Evolutionary conservation across 2,329 filamentous ascomycete species (phyloP), one percentile per base, ranked within the genome.

Genomic region (Ophiocordyceps camponoti-rufipedis): DNA sequence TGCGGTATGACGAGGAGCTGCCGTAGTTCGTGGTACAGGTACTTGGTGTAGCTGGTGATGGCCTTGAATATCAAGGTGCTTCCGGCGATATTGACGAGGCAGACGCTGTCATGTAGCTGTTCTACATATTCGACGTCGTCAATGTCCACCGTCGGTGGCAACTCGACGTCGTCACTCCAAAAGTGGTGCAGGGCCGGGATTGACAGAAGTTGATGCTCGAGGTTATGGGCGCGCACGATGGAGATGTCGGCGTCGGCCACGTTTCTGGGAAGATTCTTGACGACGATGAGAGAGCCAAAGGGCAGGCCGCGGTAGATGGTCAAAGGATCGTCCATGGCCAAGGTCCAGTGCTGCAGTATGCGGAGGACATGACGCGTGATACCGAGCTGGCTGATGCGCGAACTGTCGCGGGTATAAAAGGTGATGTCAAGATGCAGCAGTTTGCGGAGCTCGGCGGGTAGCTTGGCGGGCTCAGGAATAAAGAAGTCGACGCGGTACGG

Each of bases 1-100:
- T 68, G 62, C 28, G 66, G 60, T 42, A 77, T 63, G 28, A 57
- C 64, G 45, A 78, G 67, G 2, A 80, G 65, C 23, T 69, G 66
- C 45, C 69, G 69, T 16, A 80, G 62, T 56, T 80, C 75, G 51
- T 78, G 72, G 53, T 78, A 79, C 35, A 80, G 61, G 52, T 72
- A 78, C 53, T 77, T 77, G 48, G 71, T 65, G 50, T 67, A 69
- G 56, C 70, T 73, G 2, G 70, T 71, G 40, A 78, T 55, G 3
- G 72, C 71, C 54, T 80, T 80, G 57, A 80, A 67, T 46, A 77
- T 69, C 62, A 67, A 71, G 2, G 63, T 55, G 43, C 59, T 52
- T 7, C 57, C 61, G 18, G 58, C 50, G 39, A 71, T 61, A 31
- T 60, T 58, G 41, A 78, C 72, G 13, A 77, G 59, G 46, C 70